A percentile compares a stretch with the other conserved stretches of the same genome.
Evolutionary conservation across 306 rosid species (phyloP).

Genomic region (Gastrolobium villosum): DNA sequence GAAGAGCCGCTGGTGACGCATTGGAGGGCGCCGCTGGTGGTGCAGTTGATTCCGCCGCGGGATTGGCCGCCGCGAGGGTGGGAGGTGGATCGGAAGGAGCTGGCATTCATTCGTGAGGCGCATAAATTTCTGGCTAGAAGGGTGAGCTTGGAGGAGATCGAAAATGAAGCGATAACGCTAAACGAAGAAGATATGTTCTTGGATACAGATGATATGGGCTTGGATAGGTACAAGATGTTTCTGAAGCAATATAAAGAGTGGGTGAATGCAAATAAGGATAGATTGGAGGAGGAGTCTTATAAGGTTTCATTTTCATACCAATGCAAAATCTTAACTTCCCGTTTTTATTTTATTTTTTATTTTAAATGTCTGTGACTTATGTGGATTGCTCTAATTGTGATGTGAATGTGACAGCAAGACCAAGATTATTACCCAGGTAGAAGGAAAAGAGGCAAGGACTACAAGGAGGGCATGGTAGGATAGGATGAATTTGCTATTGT

Average conservation of each 20-base stretch:
- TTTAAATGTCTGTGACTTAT: conserved; percentile 17
- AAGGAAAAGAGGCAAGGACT: conserved; percentile 98
- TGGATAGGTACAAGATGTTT: conserved; percentile 90
- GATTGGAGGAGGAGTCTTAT: conserved; percentile 88
- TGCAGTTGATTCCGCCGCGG: conserved; percentile 78
- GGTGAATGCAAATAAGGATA: conserved; percentile 82
- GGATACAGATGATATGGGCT: conserved; percentile 64
- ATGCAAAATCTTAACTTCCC: neutral
- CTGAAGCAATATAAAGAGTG: conserved; percentile 89
- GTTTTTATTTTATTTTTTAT: neutral
- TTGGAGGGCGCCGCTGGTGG: conserved; percentile 76
- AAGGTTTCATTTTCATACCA: conserved; percentile 59
- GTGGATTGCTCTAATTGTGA: conserved; percentile 45
- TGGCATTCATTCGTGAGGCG: conserved; percentile 82
- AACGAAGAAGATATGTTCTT: no score
- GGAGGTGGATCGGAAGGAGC: conserved; percentile 86
- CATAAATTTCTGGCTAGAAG: conserved; percentile 75
- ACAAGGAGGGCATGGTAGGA: conserved; percentile 91
- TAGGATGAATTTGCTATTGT: neutral
- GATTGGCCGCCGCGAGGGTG: conserved; percentile 99
- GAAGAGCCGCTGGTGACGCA: conserved; percentile 73
- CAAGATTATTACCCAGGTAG: conserved; percentile 96
- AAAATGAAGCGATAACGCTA: conserved; percentile 52
- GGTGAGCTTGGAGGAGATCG: conserved; percentile 67
- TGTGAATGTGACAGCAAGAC: conserved; percentile 69